Base-by-base conservation (phyloP, 2,329 filamentous ascomycete species). In the Talaromyces sp. region DNA sequence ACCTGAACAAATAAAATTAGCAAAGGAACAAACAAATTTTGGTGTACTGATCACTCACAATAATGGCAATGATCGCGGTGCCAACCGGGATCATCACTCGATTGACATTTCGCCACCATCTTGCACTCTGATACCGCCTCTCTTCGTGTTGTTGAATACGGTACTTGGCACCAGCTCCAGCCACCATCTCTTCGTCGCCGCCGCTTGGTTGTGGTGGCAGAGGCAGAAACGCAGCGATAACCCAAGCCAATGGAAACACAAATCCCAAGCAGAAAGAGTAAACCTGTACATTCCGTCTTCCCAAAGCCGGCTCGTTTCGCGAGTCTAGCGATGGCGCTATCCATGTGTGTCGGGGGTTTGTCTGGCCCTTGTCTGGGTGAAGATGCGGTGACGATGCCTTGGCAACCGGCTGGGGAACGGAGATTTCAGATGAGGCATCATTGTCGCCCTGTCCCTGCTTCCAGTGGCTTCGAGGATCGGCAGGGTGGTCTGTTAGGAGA, bases 171-270 rank as follows among this genome's bases (percentile, higher is more conserved):
- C 81, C 78, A 49, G 74, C 73, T 62, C 80, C 79, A 47, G 80
- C 63, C 60, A 69, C 70, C 30, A 69, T 73, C 69, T 87, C 81
- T 44, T 81, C 77, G 73, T 85, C 84, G 19, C 82, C 77, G 1
- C 75, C 68, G 22, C 79, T 75, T 9, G 86, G 83, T 59, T 82
- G 82, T 1, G 79, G 78, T 10, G 90, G 90, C 7, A 96, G 75
- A 1, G 90, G 90, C 13, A 95, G 79, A 59, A 93, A 82, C 1
- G 91, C 85, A 1, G 88, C 92, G 65, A 92, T 80, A 78, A 93
- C 90, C 91, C 91, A 96, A 60, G 88, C 89, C 88, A 92, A 82
- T 6, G 91, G 92, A 69, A 92, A 85, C 54, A 93, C 78, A 70
- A 96, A 96, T 27, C 92, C 92, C 54, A 88, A 49, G 60, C 87